Evolutionary conservation across 208 protist genomes (phyloP), one percentile per base, ranked within the genome.

Genomic region (Herpetomonas muscarum): DNA sequence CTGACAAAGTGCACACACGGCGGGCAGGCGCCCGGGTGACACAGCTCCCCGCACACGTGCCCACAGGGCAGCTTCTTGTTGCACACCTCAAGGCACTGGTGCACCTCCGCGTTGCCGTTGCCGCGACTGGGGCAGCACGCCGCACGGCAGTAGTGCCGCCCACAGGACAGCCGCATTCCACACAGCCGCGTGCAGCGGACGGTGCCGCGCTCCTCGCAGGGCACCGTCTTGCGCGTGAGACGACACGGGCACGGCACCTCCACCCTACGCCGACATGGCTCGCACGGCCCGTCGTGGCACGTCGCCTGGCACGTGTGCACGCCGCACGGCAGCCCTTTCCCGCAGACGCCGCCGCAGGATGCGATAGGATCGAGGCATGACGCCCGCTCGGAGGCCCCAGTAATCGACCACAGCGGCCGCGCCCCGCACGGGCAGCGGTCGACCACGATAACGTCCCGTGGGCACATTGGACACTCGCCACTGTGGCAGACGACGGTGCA

Each of bases 311-410:
- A 92, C 30, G 24, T 64, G 57, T 92, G 85, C 19, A 56, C 55
- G 1, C 81, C 76, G 55, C 85, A 90, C 21, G 67, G 55, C n/a
- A 93, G 71, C 15, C 61, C 25, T 65, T 78, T 80, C 42, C 68
- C 57, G 63, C 86, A 93, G 17, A 84, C 45, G 17, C 55, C 50
- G 12, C 67, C 70, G 49, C 86, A 93, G 0, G 64, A 70, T 6
- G 82, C 81, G 55, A 93, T 76, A 3, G 77, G 80, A 46, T 93
- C 86, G 19, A 46, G 61, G 51, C 86, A 93, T 0, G 59, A 69
- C 12, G 44, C 39, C 25, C 72, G 74, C 12, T 5, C 17, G 3
- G 3, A 15, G 17, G 51, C 17, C 21, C 21, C 42, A 36, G 54
- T 31, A 13, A 22, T 7, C 22, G 29, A 37, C 6, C 39, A 57